Evolutionary conservation across 306 rosid species (phyloP), one percentile per base, ranked within the genome.

Genomic region (Inga oerstediana): DNA sequence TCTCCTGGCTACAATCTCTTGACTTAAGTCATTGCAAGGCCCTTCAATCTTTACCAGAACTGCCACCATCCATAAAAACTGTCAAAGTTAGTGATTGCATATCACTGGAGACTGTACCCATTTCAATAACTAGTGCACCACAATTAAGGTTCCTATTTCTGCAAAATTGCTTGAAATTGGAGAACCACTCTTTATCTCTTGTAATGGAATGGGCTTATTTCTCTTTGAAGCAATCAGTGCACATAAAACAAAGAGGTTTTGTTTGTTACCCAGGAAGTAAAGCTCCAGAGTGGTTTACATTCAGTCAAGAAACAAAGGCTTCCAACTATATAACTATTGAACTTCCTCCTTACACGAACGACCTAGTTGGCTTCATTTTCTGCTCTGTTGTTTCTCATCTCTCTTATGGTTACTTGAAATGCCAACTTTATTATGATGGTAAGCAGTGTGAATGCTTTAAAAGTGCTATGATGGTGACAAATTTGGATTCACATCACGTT

Each of bases 401-500:
- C 59, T 7, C 22, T 52, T 3, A 5, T 2, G 59, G 22, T 4
- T 1, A 17, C 19, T 35, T 72, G 76, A 1, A 45, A 45, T 72
- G 76, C 76, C 14, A 22, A 13, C 14, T 51, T 14, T 45, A 72
- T 49, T 0, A 2, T 27, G 59, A 45, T 44, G 58, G 59, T 24
- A 22, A 72, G 13, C 7, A 0, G 67, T 1, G 12, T 35, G 3
- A 10, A 22, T 8, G 8, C 37, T 17, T 15, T 9, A 0, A 10
- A 7, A 6, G 0, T 44, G 1, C 17, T 22, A 0, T 52, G 19
- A 3, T 0, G 4, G 1, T 1, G 37, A 0, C 2, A 59, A 13
- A 44, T 4, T 12, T 12, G 0, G 30, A 72, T 12, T 45, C 22
- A 9, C 58, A 72, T 46, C 34, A 72, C 45, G 76, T 72, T 44